These are phyloP conservation scores for Amaranthus hypochondriacus DNA, from an alignment of 148 eudicot genomes.

Conservation along the genomic window DNA sequence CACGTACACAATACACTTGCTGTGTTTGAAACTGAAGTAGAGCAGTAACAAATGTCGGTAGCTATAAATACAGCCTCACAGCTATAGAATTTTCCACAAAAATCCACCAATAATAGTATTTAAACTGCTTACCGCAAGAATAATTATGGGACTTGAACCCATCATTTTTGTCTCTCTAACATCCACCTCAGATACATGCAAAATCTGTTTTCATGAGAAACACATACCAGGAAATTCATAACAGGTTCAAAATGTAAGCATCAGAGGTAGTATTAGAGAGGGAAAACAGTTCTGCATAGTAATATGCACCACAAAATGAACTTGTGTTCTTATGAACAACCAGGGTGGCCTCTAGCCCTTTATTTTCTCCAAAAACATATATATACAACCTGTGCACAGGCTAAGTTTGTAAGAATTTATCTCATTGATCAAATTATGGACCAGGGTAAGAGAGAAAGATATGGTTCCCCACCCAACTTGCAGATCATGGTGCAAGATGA, in stretches of 20 bases:
- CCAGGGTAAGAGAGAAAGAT: too few relatives aligned
- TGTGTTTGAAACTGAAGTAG: conserved; percentile 85
- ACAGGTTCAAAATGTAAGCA: background rate
- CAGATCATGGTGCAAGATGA: too few relatives aligned
- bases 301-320: too few relatives aligned
- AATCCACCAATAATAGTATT: background rate
- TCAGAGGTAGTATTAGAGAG: background rate
- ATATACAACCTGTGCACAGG: too few relatives aligned
- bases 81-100: background rate
- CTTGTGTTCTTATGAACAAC: too few relatives aligned
- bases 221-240: background rate
- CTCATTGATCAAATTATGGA: too few relatives aligned
- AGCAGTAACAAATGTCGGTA: conserved; percentile 15
- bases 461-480: too few relatives aligned
- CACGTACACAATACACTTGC: conserved; percentile 82
- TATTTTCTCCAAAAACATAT: too few relatives aligned
- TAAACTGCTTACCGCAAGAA: conserved; percentile 49
- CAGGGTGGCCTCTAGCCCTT: too few relatives aligned
- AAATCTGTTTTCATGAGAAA: conserved; percentile 49
- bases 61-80: background rate
- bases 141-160: conserved; percentile 82
- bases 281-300: too few relatives aligned
- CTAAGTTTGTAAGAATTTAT: too few relatives aligned
- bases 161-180: conserved; percentile 90
- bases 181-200: conserved; percentile 80